phyloP scores from a whole-genome alignment of 2,329 filamentous ascomycete species.

The Fusarium neocosmosporiellum region DNA sequence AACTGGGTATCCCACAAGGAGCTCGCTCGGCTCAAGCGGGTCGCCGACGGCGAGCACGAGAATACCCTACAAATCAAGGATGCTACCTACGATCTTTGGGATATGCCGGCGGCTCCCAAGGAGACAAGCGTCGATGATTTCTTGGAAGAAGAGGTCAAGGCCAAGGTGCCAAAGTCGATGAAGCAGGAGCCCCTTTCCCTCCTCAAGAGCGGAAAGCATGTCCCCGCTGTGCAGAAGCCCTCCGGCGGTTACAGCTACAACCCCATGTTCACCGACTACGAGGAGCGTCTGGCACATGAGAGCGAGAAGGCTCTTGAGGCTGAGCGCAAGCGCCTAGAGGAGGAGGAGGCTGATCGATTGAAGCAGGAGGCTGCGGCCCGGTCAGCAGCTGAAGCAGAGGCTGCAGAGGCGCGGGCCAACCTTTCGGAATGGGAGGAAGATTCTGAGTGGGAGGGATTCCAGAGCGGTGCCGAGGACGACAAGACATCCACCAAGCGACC shows the following conservation, averaged over 20 bases:
- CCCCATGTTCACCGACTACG: constrained; percentile 87
- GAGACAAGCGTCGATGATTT: constrained; percentile 63
- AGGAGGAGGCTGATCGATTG: constrained; percentile 73
- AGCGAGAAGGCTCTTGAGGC: constrained; percentile 82
- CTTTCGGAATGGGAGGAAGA: constrained; percentile 84
- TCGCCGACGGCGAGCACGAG: constrained; percentile 80
- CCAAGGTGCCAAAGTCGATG: constrained; percentile 79
- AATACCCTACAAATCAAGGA: constrained; percentile 66
- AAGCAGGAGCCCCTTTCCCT: constrained; percentile 83
- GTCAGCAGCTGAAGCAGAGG: constrained; percentile 80
- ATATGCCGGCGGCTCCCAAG: constrained; percentile 52
- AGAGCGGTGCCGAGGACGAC: constrained; percentile 81
- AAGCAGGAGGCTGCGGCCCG: constrained; percentile 74
- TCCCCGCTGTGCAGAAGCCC: constrained; percentile 83
- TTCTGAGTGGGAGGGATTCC: constrained; percentile 89
- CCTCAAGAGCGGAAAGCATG: constrained; percentile 80
- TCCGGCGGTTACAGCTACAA: constrained; percentile 92
- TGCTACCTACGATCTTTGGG: constrained; percentile 85
- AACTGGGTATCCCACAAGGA: constrained; percentile 89
- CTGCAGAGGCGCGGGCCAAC: constrained; percentile 74
- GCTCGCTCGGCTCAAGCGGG: constrained; percentile 78
- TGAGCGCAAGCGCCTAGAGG: constrained; percentile 78
- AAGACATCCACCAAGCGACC: constrained; percentile 75
- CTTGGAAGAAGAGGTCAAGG: constrained; percentile 71
- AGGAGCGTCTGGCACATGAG: constrained; percentile 77